phyloP scores from a whole-genome alignment of 2,329 filamentous ascomycete genomes.

The Alternaria alternata region DNA sequence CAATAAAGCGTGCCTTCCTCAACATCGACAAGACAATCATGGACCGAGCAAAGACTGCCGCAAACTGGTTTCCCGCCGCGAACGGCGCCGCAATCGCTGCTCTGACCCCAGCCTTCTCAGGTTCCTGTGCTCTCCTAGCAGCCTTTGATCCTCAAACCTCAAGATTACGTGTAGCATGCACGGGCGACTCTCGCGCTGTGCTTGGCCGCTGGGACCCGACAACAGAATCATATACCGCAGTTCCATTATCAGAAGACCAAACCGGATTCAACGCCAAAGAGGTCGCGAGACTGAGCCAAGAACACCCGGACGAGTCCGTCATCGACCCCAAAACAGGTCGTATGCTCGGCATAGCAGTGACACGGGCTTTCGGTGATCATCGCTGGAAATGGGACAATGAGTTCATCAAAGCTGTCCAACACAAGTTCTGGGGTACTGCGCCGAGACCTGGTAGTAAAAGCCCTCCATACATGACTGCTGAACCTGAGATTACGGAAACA shows the following conservation, averaged over 20 bases:
- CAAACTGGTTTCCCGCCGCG: constrained; percentile 50
- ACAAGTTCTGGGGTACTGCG: constrained; percentile 60
- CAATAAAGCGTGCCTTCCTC: constrained; percentile 66
- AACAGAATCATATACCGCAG: constrained; percentile 58
- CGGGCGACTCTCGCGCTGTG: constrained; percentile 73
- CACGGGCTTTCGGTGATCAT: constrained; percentile 73
- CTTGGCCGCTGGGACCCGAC: constrained; percentile 61
- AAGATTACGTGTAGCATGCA: constrained; percentile 69
- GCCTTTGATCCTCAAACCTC: constrained; percentile 65
- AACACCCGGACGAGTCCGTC: constrained; percentile 70
- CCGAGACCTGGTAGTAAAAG: constrained; percentile 58
- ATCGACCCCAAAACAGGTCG: constrained; percentile 64
- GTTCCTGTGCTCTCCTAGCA: constrained; percentile 70
- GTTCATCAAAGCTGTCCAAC: constrained; percentile 55
- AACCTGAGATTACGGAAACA: constrained; percentile 69
- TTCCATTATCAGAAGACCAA: constrained; percentile 69
- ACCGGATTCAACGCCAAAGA: constrained; percentile 70
- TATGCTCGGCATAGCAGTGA: constrained; percentile 68
- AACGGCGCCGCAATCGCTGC: constrained; percentile 36
- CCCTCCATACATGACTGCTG: constrained; percentile 73
- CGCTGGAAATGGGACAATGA: constrained; percentile 71
- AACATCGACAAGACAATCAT: constrained; percentile 67
- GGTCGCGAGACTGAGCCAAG: constrained; percentile 60
- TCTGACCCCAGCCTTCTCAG: constrained; percentile 55
- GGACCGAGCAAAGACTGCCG: constrained; percentile 47